Evolutionary conservation across 2,329 filamentous ascomycete genomes (phyloP).

Genomic region (Stemphylium vesicarium): DNA sequence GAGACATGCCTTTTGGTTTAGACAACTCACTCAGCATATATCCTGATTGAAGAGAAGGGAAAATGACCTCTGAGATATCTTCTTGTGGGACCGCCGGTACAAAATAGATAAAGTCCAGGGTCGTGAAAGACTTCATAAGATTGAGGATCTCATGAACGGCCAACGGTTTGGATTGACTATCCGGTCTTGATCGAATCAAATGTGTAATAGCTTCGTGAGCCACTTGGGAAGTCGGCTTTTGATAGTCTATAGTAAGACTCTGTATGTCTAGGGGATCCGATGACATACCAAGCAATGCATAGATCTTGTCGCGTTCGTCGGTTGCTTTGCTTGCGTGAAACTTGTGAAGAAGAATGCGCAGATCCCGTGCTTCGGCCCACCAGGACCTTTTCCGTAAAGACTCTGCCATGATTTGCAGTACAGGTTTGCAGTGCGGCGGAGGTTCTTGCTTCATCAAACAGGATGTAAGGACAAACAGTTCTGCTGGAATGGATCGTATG

Average conservation of each 20-base stretch:
- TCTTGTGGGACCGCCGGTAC: not conserved
- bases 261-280: slow-evolving; percentile 12
- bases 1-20: not conserved
- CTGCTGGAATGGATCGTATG: slow-evolving; percentile 12
- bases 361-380: slow-evolving; percentile 22
- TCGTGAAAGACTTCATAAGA: not conserved
- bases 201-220: not conserved
- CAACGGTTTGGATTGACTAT: not conserved
- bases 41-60: not conserved
- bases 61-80: not conserved
- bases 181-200: not conserved
- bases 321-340: slow-evolving; percentile 25
- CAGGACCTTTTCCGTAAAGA: slow-evolving; percentile 18
- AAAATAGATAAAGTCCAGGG: not conserved
- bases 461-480: slow-evolving; percentile 18
- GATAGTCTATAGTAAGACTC: not conserved
- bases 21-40: not conserved
- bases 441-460: slow-evolving; percentile 1
- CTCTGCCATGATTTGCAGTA: slow-evolving; percentile 32
- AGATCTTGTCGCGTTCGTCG: slow-evolving; percentile 27
- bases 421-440: slow-evolving; percentile 17
- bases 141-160: not conserved
- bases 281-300: slow-evolving; percentile 28
- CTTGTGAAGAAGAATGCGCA: slow-evolving; percentile 23
- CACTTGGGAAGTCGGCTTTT: not conserved